phyloP scores from a whole-genome alignment of 1,139 yeast species.

The Blastobotrys malaysiensis region DNA sequence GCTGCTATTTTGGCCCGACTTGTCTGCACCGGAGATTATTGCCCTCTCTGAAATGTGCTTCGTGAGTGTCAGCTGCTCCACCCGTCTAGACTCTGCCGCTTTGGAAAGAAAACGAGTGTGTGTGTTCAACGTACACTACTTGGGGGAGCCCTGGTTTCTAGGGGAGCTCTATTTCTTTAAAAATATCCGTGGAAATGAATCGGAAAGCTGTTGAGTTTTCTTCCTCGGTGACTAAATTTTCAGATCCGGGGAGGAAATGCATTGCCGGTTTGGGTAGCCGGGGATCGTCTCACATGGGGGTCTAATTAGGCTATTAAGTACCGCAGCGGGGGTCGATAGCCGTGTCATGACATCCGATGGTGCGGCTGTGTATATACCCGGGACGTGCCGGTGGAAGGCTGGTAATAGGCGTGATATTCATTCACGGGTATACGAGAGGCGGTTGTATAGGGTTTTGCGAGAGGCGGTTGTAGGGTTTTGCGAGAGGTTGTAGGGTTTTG shows the following conservation, averaged over 20 bases:
- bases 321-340: neutral
- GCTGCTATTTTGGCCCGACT: neutral
- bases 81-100: too few species aligned
- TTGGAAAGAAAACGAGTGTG: too few species aligned
- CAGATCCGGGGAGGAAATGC: neutral
- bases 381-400: too few species aligned
- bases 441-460: too few species aligned
- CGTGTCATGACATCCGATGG: neutral
- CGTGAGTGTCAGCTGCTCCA: too few species aligned
- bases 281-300: neutral
- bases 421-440: too few species aligned
- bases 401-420: too few species aligned
- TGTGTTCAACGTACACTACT: too few species aligned
- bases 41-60: neutral
- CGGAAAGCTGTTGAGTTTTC: neutral
- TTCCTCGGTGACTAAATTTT: neutral
- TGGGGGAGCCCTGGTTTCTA: too few species aligned
- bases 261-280: neutral
- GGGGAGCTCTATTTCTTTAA: neutral
- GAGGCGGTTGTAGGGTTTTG: too few species aligned
- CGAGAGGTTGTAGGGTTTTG: too few species aligned
- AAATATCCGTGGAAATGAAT: neutral
- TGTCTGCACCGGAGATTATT: neutral
- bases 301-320: neutral
- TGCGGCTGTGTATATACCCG: too few species aligned